phyloP scores from a whole-genome alignment of 495 filamentous ascomycete species.

The Symbiotaphrina buchneri region DNA sequence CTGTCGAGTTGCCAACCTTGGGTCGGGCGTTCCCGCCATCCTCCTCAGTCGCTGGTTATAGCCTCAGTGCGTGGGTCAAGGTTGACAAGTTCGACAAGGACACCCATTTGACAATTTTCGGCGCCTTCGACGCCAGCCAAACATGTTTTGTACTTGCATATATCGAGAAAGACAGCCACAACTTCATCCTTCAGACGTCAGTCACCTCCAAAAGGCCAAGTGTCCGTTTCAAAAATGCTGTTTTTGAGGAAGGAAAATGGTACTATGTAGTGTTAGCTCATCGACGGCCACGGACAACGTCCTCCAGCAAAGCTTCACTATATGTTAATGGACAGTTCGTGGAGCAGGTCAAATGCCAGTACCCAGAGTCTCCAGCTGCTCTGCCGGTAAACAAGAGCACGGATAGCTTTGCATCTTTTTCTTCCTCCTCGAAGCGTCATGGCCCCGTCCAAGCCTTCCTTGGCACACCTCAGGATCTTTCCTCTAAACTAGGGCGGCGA shows the following conservation, averaged over 20 bases:
- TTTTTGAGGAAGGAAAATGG: conserved; percentile 56
- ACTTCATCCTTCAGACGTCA: conserved; percentile 92
- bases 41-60: conserved; percentile 56
- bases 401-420: conserved; percentile 35
- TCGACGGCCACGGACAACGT: conserved; percentile 47
- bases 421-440: conserved; percentile 26
- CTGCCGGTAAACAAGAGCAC: conserved; percentile 31
- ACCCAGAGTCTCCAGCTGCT: conserved; percentile 47
- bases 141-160: conserved; percentile 89
- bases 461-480: conserved; percentile 80
- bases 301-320: conserved; percentile 62
- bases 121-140: conserved; percentile 79
- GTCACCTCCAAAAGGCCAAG: conserved; percentile 69
- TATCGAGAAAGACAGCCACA: conserved; percentile 80
- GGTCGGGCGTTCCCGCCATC: conserved; percentile 63
- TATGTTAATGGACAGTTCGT: conserved; percentile 87
- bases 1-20: conserved; percentile 66
- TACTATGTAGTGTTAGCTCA: conserved; percentile 86
- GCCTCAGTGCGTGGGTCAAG: conserved; percentile 67
- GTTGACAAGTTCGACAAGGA: conserved; percentile 67
- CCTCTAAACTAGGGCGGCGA: conserved; percentile 54
- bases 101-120: conserved; percentile 87
- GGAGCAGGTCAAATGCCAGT: conserved; percentile 75
- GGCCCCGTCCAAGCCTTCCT: conserved; percentile 76
- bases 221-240: conserved; percentile 70